Base-by-base conservation (phyloP, 257 asterid species). In the Solanum rostratum region DNA sequence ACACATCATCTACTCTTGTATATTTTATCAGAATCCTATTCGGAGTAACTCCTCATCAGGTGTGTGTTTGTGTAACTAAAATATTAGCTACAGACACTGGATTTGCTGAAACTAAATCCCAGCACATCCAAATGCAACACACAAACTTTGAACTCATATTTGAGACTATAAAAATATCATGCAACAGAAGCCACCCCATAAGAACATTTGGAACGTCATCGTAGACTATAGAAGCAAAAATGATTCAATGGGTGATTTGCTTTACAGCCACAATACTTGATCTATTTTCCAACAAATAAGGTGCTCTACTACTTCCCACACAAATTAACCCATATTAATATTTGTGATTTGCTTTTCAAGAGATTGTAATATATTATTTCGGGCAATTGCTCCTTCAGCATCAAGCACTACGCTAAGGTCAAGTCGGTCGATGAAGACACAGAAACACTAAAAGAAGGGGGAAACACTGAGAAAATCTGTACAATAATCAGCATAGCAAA, bases 401-500 rank as follows among this genome's bases (percentile, higher is more conserved):
- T 87, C 87, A 59, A 88, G 84, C 89, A 84, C 93, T 91, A 91
- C 84, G 88, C 63, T 91, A 86, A 73, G 80, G 87, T 74, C 60
- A 76, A 89, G 33, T 41, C 78, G 84, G 83, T 81, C 76, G 49
- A 85, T 55, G 45, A 45, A 79, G 60, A 65, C 83, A 53, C 68
- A 6, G 9, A 65, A 71, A 10, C 24, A 65, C 63, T 16, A 68
- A 71, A 49, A 81, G 79, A 82, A 27, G 63, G 22, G 39, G 54
- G 55, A 3, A 52, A 83, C 85, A 52, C 41, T 12, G 82, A 78
- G 52, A 78, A 85, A 54, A 80, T 88, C 81, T 90, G 87, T 90
- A 91, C 93, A 93, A 83, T 83, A 83, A 84, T 84, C 62, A 86
- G 83, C 88, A 82, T 55, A 53, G 89, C 87, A 90, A 86, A 88